Conservation (phyloP, 768 basidiomycete genomes). For the Pleurotus pulmonarius region DNA sequence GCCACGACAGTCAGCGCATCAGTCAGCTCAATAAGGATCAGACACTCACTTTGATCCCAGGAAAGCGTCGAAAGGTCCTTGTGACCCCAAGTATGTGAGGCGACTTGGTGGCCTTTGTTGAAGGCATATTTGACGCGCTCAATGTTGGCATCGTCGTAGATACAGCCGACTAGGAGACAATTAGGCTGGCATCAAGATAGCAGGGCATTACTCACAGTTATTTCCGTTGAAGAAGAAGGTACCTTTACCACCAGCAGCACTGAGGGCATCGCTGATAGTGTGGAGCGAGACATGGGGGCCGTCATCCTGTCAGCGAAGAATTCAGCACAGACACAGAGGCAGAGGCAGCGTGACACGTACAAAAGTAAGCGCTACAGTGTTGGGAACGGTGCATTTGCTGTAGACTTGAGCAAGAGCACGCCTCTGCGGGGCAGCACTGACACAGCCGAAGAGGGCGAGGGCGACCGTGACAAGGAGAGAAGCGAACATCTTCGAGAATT, state of each 20-base stretch:
- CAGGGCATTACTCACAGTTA: conserved; percentile 5
- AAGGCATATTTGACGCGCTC: conserved; percentile 19
- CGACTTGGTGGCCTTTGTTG: conserved; percentile 8
- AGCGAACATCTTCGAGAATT: conserved; percentile 1
- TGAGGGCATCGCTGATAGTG: conserved; percentile 15
- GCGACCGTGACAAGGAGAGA: conserved; percentile 1
- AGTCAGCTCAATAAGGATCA: too few relatives aligned
- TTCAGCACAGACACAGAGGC: background rate
- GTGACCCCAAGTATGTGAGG: conserved; percentile 8
- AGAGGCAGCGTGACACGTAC: conserved; percentile 15
- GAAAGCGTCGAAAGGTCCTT: conserved; percentile 18
- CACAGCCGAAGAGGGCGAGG: conserved; percentile 5
- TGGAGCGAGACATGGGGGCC: conserved; percentile 19
- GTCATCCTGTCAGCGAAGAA: conserved; percentile 17
- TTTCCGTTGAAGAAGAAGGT: conserved; percentile 28
- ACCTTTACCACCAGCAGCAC: conserved; percentile 20
- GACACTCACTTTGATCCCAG: conserved; percentile 17
- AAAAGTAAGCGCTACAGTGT: conserved; percentile 27
- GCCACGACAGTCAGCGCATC: too few relatives aligned
- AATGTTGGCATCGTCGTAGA: conserved; percentile 18
- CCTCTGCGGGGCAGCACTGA: conserved; percentile 4
- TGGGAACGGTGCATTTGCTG: conserved; percentile 20
- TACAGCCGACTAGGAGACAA: conserved; percentile 23
- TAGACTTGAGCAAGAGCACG: conserved; percentile 19
- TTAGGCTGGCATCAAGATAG: background rate